Conservation (phyloP, 352 stramenopile genomes). For the Pythium rhizo-oryzae region DNA sequence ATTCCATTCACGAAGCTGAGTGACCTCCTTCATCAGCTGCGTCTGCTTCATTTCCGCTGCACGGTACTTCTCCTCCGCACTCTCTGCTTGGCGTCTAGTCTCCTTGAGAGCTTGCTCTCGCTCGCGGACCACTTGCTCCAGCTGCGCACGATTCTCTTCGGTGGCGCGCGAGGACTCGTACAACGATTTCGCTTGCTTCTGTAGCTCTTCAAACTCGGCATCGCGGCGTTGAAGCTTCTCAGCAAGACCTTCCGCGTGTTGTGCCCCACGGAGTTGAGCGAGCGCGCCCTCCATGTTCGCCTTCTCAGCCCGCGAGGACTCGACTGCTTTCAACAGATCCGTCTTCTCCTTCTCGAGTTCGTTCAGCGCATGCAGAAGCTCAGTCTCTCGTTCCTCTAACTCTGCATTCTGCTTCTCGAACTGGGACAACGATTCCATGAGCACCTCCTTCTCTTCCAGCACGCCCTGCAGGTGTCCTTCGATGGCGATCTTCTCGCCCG, state of each 20-base stretch:
- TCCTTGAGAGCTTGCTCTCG: constrained; percentile 16
- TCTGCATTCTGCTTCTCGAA: constrained; percentile 57
- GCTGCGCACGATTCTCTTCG: constrained; percentile 12
- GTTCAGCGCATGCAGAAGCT: constrained; percentile 22
- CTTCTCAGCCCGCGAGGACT: constrained; percentile 11
- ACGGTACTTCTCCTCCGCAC: constrained; percentile 10
- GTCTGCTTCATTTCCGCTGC: constrained; percentile 13
- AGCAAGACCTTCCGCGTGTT: constrained; percentile 15
- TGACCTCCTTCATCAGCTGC: constrained; percentile 9
- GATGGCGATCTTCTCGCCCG: constrained; percentile 52
- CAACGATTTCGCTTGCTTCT: constrained; percentile 17
- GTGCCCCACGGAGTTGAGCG: neutral
- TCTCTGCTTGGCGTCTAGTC: constrained; percentile 6
- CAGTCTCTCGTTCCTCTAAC: constrained; percentile 35
- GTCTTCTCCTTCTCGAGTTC: constrained; percentile 29
- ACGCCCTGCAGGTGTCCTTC: constrained; percentile 50
- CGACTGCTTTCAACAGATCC: constrained; percentile 7
- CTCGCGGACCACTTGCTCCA: constrained; percentile 12
- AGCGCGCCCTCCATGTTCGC: constrained; percentile 12
- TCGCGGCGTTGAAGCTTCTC: constrained; percentile 19
- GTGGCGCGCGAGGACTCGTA: constrained; percentile 18
- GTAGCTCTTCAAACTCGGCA: constrained; percentile 17
- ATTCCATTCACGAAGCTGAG: constrained; percentile 22
- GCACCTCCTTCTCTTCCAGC: constrained; percentile 37
- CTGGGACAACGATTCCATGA: constrained; percentile 36